Evolutionary conservation across 768 basidiomycete species (phyloP), one percentile per base, ranked within the genome.

Genomic region (Termitomyces sp.): DNA sequence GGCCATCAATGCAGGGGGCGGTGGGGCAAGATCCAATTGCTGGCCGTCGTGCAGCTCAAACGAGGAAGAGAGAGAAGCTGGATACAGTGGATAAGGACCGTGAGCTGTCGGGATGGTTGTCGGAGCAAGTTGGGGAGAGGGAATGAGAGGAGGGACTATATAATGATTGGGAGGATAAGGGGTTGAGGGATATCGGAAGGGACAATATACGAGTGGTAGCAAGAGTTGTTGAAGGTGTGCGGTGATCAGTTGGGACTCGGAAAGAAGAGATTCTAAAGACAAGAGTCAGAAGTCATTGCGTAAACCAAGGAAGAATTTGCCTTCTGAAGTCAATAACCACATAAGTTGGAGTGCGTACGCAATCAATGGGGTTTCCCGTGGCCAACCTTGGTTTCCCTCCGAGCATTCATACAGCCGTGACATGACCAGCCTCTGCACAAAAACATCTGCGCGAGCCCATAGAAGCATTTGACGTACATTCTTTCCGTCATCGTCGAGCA

Each of bases 151-250:
- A 69, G 1, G 88, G 85, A 35, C 86, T 69, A 50, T 67, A 31
- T 77, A 83, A 62, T 88, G 84, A 51, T 79, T 71, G 18, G 85
- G 82, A 0, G 89, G 85, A 39, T 80, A 72, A 36, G 82, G 73
- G 3, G 80, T 66, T 1, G 83, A 69, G 84, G 0, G 45, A 63
- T 88, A 89, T 20, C 83, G 76, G 52, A 74, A 76, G 1, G 83
- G 78, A 46, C 77, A 70, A 52, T 85, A 65, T 46, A 82, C 74
- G 56, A 65, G 78, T 0, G 80, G 79, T 1, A 78, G 54, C 36
- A 83, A 66, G 9, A 70, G 60, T 2, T 56, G 50, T 27, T 69
- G 63, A 11, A 78, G 60, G 23, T 64, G 58, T 32, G 68, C 65
- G 10, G 70, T 66, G 25, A 65, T 58, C 6, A 60, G 60, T 10